These are phyloP conservation scores for Pseudogymnoascus sp. DNA, from an alignment of 2,329 filamentous ascomycete species.

Conservation along the genomic window DNA sequence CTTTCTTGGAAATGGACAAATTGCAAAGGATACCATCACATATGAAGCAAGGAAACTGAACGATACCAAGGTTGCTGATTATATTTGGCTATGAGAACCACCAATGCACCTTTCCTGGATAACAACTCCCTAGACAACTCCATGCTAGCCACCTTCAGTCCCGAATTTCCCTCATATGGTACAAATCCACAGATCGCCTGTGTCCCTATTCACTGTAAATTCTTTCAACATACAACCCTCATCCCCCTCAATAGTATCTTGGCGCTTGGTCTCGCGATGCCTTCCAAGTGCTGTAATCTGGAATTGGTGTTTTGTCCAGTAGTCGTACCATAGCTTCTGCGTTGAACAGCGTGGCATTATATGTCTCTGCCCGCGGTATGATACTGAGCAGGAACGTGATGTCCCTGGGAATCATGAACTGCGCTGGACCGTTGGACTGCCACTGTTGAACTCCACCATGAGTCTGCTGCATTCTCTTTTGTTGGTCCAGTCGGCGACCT, in stretches of 20 bases:
- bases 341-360: slow-evolving; percentile 63
- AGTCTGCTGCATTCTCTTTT: slow-evolving; percentile 48
- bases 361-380: slow-evolving; percentile 57
- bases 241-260: slow-evolving; percentile 18
- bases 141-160: background rate
- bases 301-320: slow-evolving; percentile 60
- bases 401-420: slow-evolving; percentile 65
- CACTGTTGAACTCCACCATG: slow-evolving; percentile 32
- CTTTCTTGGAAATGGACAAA: background rate
- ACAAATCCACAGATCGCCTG: slow-evolving; percentile 1
- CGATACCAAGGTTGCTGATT: background rate
- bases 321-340: slow-evolving; percentile 65
- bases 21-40: background rate
- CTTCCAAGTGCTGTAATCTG: slow-evolving; percentile 52
- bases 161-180: background rate
- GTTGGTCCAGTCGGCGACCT: slow-evolving; percentile 73
- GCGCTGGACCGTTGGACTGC: slow-evolving; percentile 30
- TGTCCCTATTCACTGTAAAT: background rate
- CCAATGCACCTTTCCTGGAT: background rate
- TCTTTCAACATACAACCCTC: background rate
- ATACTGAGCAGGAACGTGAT: slow-evolving; percentile 54
- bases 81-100: background rate
- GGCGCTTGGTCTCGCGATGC: slow-evolving; percentile 20
- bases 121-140: background rate
- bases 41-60: background rate